These are phyloP conservation scores for Gigaspora rosea DNA, from an alignment of 192 early-diverging fungal genomes.

Conservation along the genomic window DNA sequence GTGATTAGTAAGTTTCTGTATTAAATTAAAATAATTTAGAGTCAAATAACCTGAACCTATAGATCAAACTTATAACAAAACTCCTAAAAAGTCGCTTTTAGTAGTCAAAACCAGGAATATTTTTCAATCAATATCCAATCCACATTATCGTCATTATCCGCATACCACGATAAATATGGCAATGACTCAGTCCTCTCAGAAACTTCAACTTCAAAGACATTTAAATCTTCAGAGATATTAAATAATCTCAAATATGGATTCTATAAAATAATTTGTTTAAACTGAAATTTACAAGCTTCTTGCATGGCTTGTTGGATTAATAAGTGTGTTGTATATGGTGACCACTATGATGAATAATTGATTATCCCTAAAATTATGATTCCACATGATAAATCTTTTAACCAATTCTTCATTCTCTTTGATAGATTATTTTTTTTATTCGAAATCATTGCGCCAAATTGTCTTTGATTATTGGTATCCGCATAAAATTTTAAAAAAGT, in stretches of 20 bases:
- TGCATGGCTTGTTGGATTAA: constrained; percentile 7
- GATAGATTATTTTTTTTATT: not conserved
- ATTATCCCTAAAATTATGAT: not conserved
- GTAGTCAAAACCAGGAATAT: constrained; percentile 17
- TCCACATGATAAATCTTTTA: constrained; percentile 7
- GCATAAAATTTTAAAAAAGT: not conserved
- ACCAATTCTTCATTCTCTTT: not conserved
- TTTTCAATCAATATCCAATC: constrained; percentile 23
- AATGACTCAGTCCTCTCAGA: constrained; percentile 6
- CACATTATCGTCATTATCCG: not conserved
- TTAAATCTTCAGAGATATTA: not conserved
- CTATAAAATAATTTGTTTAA: not conserved
- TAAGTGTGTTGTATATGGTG: not conserved
- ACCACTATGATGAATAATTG: not conserved
- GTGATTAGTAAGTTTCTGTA: too few species aligned
- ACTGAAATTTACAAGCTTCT: constrained; percentile 1
- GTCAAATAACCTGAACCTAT: too few species aligned
- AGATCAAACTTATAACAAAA: too few species aligned
- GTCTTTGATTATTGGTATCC: not conserved
- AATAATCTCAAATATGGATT: constrained; percentile 14
- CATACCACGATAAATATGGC: constrained; percentile 13
- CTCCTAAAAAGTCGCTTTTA: too few species aligned
- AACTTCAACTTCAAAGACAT: not conserved
- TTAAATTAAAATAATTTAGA: too few species aligned
- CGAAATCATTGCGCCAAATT: not conserved